phyloP scores from a whole-genome alignment of 352 stramenopile genomes.

The Blastocystis sp. region DNA sequence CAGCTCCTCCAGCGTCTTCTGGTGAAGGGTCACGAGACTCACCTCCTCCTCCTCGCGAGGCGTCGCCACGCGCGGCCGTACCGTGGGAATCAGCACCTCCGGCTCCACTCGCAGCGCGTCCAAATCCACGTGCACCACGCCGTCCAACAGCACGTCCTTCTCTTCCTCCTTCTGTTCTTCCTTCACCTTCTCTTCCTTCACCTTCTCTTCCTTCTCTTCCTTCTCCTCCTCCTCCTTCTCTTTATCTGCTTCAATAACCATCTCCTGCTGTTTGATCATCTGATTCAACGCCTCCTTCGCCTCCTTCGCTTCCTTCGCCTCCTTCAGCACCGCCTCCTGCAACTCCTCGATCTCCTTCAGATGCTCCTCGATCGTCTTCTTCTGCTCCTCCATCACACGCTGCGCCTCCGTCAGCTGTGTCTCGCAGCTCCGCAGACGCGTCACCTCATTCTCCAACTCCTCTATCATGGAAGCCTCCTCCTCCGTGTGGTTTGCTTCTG shows the following conservation, averaged over 20 bases:
- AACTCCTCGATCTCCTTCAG: background rate
- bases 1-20: background rate
- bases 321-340: background rate
- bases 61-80: no score
- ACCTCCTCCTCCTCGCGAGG: background rate
- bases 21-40: background rate
- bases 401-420: background rate
- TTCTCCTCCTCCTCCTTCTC: background rate
- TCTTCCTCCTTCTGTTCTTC: background rate
- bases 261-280: background rate
- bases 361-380: background rate
- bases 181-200: background rate
- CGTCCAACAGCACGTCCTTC: background rate
- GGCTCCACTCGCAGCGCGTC: background rate
- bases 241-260: background rate
- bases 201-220: background rate
- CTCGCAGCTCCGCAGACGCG: background rate
- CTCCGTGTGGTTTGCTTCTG: no score
- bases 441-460: background rate
- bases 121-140: background rate
- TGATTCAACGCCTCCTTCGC: background rate
- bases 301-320: background rate
- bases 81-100: background rate
- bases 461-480: background rate
- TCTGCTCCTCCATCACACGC: conserved; percentile 6